Evolutionary conservation across 768 basidiomycete genomes (phyloP).

Genomic region (Boletus barrowsii): DNA sequence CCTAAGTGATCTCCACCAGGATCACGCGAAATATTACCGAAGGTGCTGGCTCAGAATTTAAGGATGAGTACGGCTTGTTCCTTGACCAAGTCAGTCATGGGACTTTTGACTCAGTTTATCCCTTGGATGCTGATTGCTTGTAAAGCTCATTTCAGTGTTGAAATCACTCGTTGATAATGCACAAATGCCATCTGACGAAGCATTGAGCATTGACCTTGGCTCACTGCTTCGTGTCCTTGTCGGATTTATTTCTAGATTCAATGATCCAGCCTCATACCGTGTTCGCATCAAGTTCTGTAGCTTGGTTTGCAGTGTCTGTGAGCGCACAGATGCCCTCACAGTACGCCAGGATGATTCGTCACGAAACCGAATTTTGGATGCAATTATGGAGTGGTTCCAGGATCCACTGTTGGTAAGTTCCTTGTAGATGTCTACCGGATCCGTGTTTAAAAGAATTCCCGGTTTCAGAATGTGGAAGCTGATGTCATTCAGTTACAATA

Average conservation of each 20-base stretch:
- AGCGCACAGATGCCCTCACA: conserved; percentile 56
- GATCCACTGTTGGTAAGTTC: conserved; percentile 49
- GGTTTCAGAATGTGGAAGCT: conserved; percentile 34
- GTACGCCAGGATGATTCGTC: conserved; percentile 64
- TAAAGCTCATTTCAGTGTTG: conserved; percentile 69
- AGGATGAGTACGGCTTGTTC: conserved; percentile 45
- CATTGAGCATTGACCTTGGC: conserved; percentile 62
- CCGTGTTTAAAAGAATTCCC: background rate
- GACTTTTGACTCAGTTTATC: background rate
- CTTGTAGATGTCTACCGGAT: background rate
- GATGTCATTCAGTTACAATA: conserved; percentile 40
- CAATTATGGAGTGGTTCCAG: conserved; percentile 77
- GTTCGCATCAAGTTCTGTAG: conserved; percentile 74
- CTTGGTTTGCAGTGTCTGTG: conserved; percentile 66
- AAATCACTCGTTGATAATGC: conserved; percentile 77
- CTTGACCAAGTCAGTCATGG: conserved; percentile 62
- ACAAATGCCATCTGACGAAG: conserved; percentile 53
- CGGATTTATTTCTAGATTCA: conserved; percentile 61
- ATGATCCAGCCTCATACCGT: conserved; percentile 51
- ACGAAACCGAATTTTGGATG: conserved; percentile 71
- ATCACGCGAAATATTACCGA: conserved; percentile 52
- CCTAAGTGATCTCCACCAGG: conserved; percentile 28
- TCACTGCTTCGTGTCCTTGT: conserved; percentile 58
- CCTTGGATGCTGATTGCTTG: conserved; percentile 13
- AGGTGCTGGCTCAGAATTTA: conserved; percentile 41